phyloP scores from a whole-genome alignment of 2,329 filamentous ascomycete species.

The Phyllosticta citribraziliensis region DNA sequence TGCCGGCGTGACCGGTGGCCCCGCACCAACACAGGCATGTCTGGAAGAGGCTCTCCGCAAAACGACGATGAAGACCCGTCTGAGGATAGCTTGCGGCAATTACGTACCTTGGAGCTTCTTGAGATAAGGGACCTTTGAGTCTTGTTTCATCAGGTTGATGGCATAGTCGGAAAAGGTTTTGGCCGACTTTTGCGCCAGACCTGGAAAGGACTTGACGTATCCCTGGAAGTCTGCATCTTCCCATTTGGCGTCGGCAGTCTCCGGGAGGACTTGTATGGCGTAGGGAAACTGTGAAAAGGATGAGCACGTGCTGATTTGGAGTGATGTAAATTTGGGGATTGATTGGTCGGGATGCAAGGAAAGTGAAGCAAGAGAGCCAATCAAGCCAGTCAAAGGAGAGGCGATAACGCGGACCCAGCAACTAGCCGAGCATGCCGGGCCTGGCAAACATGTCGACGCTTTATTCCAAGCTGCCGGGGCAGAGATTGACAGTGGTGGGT shows the following conservation, averaged over 20 bases:
- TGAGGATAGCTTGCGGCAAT: conserved; percentile 1
- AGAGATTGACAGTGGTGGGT: background rate
- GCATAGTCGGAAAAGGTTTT: conserved; percentile 56
- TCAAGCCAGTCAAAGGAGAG: background rate
- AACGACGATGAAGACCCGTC: background rate
- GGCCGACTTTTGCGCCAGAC: conserved; percentile 49
- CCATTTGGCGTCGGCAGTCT: conserved; percentile 58
- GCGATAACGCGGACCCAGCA: background rate
- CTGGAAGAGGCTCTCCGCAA: background rate
- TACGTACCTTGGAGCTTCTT: conserved; percentile 59
- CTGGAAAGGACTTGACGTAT: conserved; percentile 63
- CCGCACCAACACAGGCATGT: too few relatives aligned
- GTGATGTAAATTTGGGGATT: background rate
- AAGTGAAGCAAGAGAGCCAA: background rate
- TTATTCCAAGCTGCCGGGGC: background rate
- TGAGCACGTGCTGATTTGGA: background rate
- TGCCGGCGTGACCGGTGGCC: background rate
- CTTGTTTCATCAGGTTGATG: conserved; percentile 57
- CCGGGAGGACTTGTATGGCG: conserved; percentile 56
- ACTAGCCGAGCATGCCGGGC: background rate
- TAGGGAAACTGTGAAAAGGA: conserved; percentile 58
- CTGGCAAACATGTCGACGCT: background rate
- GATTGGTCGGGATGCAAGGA: background rate
- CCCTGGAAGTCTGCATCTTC: conserved; percentile 51
- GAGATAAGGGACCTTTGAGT: conserved; percentile 67